Conservation (phyloP, 805 yeast species). For the Yamadazyma insecticola region DNA sequence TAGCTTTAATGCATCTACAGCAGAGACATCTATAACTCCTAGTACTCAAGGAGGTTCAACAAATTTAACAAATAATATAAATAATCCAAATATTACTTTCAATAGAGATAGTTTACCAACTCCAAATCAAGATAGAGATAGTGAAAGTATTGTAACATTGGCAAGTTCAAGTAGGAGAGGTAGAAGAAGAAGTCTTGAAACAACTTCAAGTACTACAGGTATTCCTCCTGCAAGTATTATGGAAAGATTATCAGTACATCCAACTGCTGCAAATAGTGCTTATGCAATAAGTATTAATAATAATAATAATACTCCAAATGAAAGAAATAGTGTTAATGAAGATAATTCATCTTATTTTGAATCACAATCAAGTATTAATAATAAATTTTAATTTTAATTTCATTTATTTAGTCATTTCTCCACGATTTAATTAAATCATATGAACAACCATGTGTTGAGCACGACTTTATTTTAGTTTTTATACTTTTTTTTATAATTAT, state of each 20-base stretch:
- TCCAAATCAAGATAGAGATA: constrained; percentile 39
- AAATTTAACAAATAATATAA: constrained; percentile 2
- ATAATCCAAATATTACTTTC: constrained; percentile 5
- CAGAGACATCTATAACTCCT: constrained; percentile 49
- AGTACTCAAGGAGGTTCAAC: no score
- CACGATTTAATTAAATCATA: no score
- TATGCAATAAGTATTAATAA: constrained; percentile 15
- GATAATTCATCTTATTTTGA: constrained; percentile 2
- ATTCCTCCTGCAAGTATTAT: constrained; percentile 71
- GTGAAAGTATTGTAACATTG: constrained; percentile 39
- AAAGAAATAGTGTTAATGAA: constrained; percentile 3
- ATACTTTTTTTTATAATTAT: no score
- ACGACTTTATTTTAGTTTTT: no score
- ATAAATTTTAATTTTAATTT: no score
- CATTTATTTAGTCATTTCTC: no score
- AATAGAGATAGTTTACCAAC: constrained; percentile 41
- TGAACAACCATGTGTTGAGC: no score
- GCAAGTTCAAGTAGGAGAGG: constrained; percentile 37
- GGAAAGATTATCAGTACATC: constrained; percentile 44
- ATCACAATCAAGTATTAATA: constrained; percentile 3
- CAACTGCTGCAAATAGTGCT: constrained; percentile 23
- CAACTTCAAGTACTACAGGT: constrained; percentile 63
- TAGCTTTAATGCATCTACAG: constrained; percentile 40
- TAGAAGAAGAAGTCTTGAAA: constrained; percentile 41
- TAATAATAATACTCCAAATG: constrained; percentile 5